A percentile compares a stretch with the other conserved stretches of the same genome.
Conservation (phyloP, 139 green algal species). For the Mesotaenium endlicherianum region DNA sequence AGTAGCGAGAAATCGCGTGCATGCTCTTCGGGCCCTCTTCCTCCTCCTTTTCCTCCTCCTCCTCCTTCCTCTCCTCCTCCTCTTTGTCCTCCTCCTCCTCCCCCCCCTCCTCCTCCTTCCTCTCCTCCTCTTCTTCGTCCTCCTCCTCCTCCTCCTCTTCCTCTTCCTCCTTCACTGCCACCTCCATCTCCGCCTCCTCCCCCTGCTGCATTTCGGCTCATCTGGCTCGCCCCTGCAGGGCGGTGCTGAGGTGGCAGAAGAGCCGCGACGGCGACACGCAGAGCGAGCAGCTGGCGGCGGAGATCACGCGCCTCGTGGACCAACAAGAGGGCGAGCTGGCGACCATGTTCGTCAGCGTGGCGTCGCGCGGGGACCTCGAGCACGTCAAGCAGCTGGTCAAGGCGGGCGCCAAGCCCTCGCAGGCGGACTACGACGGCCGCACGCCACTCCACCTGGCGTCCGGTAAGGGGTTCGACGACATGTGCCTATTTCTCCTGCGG, state of each 20-base stretch:
- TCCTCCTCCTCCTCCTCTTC: not conserved
- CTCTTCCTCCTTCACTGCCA: not conserved
- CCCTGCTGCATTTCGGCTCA: too few relatives aligned
- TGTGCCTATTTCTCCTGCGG: conserved; percentile 1
- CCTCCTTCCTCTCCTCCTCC: too few relatives aligned
- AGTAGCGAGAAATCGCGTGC: too few relatives aligned
- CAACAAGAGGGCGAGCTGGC: conserved; percentile 35
- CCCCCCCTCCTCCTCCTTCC: not conserved
- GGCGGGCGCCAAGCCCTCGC: not conserved
- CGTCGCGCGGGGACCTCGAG: conserved; percentile 18
- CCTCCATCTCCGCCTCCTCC: not conserved
- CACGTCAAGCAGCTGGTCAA: conserved; percentile 20
- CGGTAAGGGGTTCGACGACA: conserved; percentile 9
- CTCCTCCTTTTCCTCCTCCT: too few relatives aligned
- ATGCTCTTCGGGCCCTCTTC: too few relatives aligned
- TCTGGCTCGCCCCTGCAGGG: too few relatives aligned
- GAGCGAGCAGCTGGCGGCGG: not conserved
- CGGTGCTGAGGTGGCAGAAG: too few relatives aligned
- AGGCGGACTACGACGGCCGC: conserved; percentile 25
- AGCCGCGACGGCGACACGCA: too few relatives aligned
- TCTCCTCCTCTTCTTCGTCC: not conserved
- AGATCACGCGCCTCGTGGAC: not conserved
- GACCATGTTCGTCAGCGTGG: conserved; percentile 19
- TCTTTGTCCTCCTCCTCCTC: conserved; percentile 22
- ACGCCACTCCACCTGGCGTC: conserved; percentile 21